These are phyloP conservation scores for Cyberlindnera suaveolens DNA, from an alignment of 805 yeast species.

Conservation along the genomic window DNA sequence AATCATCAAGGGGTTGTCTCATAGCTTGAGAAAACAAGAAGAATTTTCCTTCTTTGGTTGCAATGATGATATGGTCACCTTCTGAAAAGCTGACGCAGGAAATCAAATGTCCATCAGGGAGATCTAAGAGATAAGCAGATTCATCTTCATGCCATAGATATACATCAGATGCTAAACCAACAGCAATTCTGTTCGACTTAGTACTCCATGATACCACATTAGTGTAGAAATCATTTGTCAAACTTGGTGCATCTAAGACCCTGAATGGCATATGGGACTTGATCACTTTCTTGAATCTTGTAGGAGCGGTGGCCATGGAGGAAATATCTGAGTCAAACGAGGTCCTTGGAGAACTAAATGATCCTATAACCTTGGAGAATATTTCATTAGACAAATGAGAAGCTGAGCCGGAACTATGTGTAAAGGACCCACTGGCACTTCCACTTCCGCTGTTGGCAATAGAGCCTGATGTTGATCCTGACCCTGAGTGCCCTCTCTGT, in stretches of 20 bases:
- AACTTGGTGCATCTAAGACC: slow-evolving; percentile 61
- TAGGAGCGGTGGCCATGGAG: slow-evolving; percentile 5
- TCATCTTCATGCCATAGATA: slow-evolving; percentile 56
- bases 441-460: background rate
- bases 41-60: slow-evolving; percentile 52
- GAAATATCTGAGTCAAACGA: slow-evolving; percentile 8
- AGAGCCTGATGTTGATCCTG: background rate
- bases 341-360: slow-evolving; percentile 2
- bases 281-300: slow-evolving; percentile 20
- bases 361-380: background rate
- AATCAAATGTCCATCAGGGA: slow-evolving; percentile 34
- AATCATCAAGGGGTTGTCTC: slow-evolving; percentile 10
- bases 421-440: background rate
- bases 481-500: background rate
- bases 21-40: slow-evolving; percentile 35
- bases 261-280: slow-evolving; percentile 39
- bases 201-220: slow-evolving; percentile 71
- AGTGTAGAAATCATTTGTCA: slow-evolving; percentile 73
- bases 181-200: slow-evolving; percentile 44
- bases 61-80: slow-evolving; percentile 43
- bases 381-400: background rate
- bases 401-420: background rate
- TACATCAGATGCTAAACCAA: slow-evolving; percentile 55
- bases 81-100: slow-evolving; percentile 54
- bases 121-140: slow-evolving; percentile 40